Percentiles rank a stretch among this genome's conserved stretches.
These are phyloP conservation scores for Trametes sp. DNA, from an alignment of 1,284 basidiomycete genomes.

Conservation along the genomic window DNA sequence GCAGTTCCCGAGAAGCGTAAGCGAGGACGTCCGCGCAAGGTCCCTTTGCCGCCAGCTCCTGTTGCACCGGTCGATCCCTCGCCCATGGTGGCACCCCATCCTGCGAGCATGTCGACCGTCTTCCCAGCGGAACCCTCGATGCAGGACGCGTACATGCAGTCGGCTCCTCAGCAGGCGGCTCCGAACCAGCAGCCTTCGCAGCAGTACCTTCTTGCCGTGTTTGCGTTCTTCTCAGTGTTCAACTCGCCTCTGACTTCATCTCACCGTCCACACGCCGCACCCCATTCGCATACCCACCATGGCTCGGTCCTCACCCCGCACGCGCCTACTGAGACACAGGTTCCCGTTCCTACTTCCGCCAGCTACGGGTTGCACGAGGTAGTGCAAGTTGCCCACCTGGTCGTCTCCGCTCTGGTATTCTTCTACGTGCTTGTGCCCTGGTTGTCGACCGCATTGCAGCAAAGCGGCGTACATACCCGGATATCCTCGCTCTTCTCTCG, in stretches of 20 bases:
- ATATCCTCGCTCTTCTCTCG: conserved; percentile 26
- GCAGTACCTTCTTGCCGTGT: conserved; percentile 77
- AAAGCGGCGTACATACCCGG: conserved; percentile 14
- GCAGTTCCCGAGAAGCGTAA: conserved; percentile 76
- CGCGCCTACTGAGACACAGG: conserved; percentile 26
- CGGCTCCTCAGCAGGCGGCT: conserved; percentile 25
- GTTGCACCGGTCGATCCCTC: conserved; percentile 20
- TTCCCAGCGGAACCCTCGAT: conserved; percentile 30
- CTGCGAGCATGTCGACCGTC: conserved; percentile 20
- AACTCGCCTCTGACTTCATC: conserved; percentile 68
- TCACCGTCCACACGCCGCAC: conserved; percentile 35
- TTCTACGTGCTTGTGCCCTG: conserved; percentile 61
- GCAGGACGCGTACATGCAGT: conserved; percentile 28
- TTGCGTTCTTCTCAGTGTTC: conserved; percentile 80
- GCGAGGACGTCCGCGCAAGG: conserved; percentile 76
- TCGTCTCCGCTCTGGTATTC: conserved; percentile 68
- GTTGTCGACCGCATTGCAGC: conserved; percentile 45
- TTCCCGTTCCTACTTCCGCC: conserved; percentile 16
- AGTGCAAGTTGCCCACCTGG: conserved; percentile 65
- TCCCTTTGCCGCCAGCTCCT: conserved; percentile 43
- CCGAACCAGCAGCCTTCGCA: conserved; percentile 44
- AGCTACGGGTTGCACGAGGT: conserved; percentile 57
- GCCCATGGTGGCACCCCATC: conserved; percentile 24
- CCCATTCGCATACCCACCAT: conserved; percentile 42
- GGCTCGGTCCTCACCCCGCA: conserved; percentile 42